A percentile compares a stretch with the other conserved stretches of the same genome.
Evolutionary conservation across 257 asterid species (phyloP).

Genomic region (Phtheirospermum japonicum): DNA sequence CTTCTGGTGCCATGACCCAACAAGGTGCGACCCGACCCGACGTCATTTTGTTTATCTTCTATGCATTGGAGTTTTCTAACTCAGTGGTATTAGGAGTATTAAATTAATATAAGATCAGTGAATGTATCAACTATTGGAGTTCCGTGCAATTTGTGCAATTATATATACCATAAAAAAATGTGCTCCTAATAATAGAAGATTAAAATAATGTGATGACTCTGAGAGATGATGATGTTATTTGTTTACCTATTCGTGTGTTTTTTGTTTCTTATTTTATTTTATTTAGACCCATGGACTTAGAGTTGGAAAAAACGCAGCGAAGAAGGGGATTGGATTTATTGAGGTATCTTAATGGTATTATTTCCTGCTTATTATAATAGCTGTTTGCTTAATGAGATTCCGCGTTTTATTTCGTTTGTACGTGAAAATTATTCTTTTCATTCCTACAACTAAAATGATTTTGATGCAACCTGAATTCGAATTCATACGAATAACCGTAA

Average conservation of each 20-base stretch:
- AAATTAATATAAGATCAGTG: neutral
- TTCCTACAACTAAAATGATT: neutral
- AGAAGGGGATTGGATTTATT: slow-evolving; percentile 64
- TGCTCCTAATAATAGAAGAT: slow-evolving; percentile 5
- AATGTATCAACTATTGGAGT: neutral
- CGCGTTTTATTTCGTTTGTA: slow-evolving; percentile 13
- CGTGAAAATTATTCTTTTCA: neutral
- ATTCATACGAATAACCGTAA: too few relatives aligned
- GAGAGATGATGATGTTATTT: slow-evolving; percentile 7
- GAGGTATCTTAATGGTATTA: slow-evolving; percentile 45
- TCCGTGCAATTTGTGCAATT: neutral
- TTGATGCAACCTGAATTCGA: neutral
- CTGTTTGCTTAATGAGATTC: slow-evolving; percentile 17
- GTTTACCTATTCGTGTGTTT: neutral
- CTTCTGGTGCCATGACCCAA: too few relatives aligned
- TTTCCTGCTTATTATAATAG: slow-evolving; percentile 4
- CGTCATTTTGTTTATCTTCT: neutral
- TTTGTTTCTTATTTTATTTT: too few relatives aligned
- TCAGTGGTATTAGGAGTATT: neutral
- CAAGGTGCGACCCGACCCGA: too few relatives aligned
- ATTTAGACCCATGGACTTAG: slow-evolving; percentile 76
- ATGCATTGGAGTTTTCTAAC: neutral
- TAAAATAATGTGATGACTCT: too few relatives aligned
- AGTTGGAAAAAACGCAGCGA: slow-evolving; percentile 60
- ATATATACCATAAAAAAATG: neutral